A percentile compares a stretch with the other conserved stretches of the same genome.
Conservation (phyloP, 331 rosid species). For the Cydonia oblonga region DNA sequence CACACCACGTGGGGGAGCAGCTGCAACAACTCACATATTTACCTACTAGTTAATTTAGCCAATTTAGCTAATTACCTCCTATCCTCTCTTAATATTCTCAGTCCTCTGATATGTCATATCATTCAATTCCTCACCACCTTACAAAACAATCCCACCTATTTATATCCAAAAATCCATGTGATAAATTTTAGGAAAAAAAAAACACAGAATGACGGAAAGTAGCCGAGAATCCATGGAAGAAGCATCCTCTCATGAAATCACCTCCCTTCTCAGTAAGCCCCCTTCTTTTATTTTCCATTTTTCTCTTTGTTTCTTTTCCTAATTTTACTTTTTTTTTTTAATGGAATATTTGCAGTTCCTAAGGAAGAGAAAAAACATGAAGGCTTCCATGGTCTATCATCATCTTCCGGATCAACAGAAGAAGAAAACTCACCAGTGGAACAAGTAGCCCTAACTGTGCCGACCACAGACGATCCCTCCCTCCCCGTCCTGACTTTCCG, state of each 20-base stretch:
- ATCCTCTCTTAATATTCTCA: background rate
- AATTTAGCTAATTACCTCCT: no score
- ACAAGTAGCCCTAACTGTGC: conserved; percentile 76
- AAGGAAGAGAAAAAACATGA: background rate
- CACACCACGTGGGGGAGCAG: background rate
- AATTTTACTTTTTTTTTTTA: background rate
- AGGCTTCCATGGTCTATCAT: background rate
- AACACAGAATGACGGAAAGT: background rate
- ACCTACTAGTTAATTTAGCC: background rate
- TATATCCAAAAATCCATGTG: no score
- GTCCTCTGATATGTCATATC: background rate
- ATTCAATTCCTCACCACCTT: background rate
- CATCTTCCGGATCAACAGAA: background rate
- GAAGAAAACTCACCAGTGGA: conserved; percentile 52
- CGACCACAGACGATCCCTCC: conserved; percentile 44
- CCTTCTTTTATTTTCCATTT: background rate
- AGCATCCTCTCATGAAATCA: conserved; percentile 15
- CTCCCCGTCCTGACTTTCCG: conserved; percentile 66
- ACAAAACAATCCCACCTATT: no score
- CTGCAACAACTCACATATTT: background rate
- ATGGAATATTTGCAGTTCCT: background rate
- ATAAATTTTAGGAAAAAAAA: background rate
- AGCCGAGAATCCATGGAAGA: conserved; percentile 4
- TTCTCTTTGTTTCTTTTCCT: background rate
- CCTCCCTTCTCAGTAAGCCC: conserved; percentile 12